A percentile compares a stretch with the other conserved stretches of the same genome.
These are phyloP conservation scores for Candida pseudoglaebosa DNA, from an alignment of 805 yeast species.

Conservation along the genomic window DNA sequence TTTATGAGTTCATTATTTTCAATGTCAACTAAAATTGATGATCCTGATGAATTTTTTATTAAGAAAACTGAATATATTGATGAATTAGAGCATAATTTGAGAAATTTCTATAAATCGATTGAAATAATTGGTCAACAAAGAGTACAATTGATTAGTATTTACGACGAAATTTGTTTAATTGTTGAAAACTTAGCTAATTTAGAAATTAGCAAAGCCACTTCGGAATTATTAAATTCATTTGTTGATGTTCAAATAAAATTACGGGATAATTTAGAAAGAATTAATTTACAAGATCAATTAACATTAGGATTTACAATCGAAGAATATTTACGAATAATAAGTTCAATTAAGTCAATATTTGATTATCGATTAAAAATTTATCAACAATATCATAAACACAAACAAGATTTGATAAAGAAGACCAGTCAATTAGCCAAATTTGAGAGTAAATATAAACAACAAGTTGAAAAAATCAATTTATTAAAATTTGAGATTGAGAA, in stretches of 20 bases:
- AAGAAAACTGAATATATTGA: constrained; percentile 69
- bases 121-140: constrained; percentile 75
- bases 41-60: constrained; percentile 74
- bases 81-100: constrained; percentile 67
- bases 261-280: constrained; percentile 70
- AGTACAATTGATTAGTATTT: constrained; percentile 61
- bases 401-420: constrained; percentile 44
- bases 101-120: constrained; percentile 62
- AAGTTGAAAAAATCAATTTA: constrained; percentile 57
- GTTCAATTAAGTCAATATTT: constrained; percentile 69
- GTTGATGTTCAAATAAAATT: constrained; percentile 68
- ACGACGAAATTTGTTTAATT: constrained; percentile 60
- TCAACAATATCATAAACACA: constrained; percentile 38
- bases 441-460: constrained; percentile 41
- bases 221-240: constrained; percentile 64
- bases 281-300: constrained; percentile 78
- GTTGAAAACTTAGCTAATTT: constrained; percentile 61
- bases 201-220: constrained; percentile 66
- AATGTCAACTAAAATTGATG: constrained; percentile 62
- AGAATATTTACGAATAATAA: constrained; percentile 75
- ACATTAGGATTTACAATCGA: constrained; percentile 85
- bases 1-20: constrained; percentile 72
- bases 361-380: constrained; percentile 65
- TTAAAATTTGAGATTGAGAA: constrained; percentile 57
- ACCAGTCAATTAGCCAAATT: constrained; percentile 43